Evolutionary conservation across 2,329 filamentous ascomycete species (phyloP), one percentile per base, ranked within the genome.

Genomic region (Ascochyta rabiei): DNA sequence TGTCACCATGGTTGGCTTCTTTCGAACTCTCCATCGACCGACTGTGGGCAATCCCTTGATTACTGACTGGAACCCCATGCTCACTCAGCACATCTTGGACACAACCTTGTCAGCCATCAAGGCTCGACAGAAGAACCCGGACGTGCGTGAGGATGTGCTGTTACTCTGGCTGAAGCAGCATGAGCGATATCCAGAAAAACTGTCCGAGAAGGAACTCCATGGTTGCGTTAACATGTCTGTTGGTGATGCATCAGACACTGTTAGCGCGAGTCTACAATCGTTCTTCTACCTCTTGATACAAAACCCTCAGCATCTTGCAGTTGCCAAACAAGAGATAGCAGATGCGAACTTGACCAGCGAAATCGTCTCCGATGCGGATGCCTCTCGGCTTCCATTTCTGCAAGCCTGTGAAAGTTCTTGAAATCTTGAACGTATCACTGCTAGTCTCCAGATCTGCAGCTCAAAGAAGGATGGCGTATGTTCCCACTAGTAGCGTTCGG

Each of bases 221-320:
- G 63, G 63, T 6, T 68, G 70, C 3, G 73, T 73, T 2, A 66
- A 73, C n/a, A 69, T 60, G 6, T 77, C 67, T 40, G 56, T 78
- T 3, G 75, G 74, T 3, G 76, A 76, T 5, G 76, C 76, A 1
- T 67, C 68, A 0, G 77, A 78, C 42, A 78, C 76, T 2, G 67
- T 74, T 9, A 70, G 66, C 43, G 63, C 70, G 0, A 70, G 70
- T 1, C 57, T 74, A 6, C 73, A 76, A 39, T 66, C 68, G 1
- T 69, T 77, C 18, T 56, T 77, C 19, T 78, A 78, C 49, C 64
- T 68, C 30, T 34, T 78, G 38, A 59, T 78, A 6, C 52, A 63
- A 7, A 57, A 72, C 37, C 61, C 57, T 3, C 15, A 57, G 7
- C 15, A 49, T 18, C 39, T 49, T 7, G 30, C 21, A 3, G 26